These are phyloP conservation scores for Penstemon barbatus DNA, from an alignment of 257 asterid genomes.

Conservation along the genomic window DNA sequence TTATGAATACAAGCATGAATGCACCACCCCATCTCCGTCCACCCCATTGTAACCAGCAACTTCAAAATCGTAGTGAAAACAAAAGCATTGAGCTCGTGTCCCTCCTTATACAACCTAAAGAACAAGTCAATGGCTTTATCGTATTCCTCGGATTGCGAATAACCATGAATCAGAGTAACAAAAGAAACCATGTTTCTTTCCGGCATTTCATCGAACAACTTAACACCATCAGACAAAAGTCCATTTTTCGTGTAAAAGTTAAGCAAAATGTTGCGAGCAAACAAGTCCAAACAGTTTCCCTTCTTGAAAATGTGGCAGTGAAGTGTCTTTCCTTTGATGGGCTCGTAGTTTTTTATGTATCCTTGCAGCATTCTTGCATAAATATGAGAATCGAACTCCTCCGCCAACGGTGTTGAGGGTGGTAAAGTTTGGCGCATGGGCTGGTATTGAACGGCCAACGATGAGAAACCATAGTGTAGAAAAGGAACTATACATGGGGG, in stretches of 20 bases:
- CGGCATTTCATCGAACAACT: slow-evolving; percentile 56
- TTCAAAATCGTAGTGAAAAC: slow-evolving; percentile 48
- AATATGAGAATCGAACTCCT: slow-evolving; percentile 49
- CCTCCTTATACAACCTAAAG: slow-evolving; percentile 45
- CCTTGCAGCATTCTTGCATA: slow-evolving; percentile 45
- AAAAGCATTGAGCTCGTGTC: slow-evolving; percentile 50
- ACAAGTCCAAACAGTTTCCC: slow-evolving; percentile 63
- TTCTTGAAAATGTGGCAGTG: slow-evolving; percentile 47
- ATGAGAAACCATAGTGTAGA: background rate
- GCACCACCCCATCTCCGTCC: slow-evolving; percentile 35
- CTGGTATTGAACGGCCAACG: too few species aligned
- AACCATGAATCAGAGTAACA: slow-evolving; percentile 59
- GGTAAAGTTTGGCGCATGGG: background rate
- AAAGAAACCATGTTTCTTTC: slow-evolving; percentile 49
- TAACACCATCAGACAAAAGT: slow-evolving; percentile 35
- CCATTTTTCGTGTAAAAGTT: slow-evolving; percentile 41
- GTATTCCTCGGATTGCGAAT: slow-evolving; percentile 31
- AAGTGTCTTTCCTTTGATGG: slow-evolving; percentile 35
- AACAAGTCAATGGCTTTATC: slow-evolving; percentile 37
- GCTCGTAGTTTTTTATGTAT: slow-evolving; percentile 38
- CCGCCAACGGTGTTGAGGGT: background rate
- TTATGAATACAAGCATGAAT: slow-evolving; percentile 49
- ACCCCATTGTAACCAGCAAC: slow-evolving; percentile 46
- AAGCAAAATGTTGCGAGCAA: slow-evolving; percentile 65
- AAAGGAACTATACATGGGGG: background rate